Evolutionary conservation across 768 basidiomycete species (phyloP).

Genomic region (Cubamyces lactineus): DNA sequence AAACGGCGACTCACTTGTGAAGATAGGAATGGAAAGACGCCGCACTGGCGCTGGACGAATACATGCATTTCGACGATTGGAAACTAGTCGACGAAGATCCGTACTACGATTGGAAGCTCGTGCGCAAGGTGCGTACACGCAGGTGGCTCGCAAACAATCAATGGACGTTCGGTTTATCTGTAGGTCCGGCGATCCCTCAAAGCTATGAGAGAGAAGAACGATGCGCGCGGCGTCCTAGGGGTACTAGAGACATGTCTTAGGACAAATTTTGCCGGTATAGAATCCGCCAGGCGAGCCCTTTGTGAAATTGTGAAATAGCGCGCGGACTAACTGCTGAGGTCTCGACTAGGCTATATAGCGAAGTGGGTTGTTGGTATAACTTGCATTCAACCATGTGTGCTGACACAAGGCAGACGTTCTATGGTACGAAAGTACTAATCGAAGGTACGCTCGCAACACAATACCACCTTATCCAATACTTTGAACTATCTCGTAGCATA

Average conservation of each 20-base stretch:
- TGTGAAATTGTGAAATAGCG: too few relatives aligned
- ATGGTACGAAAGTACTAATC: constrained; percentile 88
- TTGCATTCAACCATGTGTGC: constrained; percentile 8
- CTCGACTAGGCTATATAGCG: constrained; percentile 75
- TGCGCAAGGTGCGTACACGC: constrained; percentile 61
- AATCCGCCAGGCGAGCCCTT: constrained; percentile 65
- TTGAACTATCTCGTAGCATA: constrained; percentile 57
- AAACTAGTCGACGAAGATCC: constrained; percentile 85
- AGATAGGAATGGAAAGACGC: constrained; percentile 84
- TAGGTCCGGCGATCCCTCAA: constrained; percentile 77
- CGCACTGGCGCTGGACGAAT: constrained; percentile 77
- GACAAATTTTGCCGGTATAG: constrained; percentile 91
- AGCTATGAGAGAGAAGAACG: constrained; percentile 71
- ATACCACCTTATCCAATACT: constrained; percentile 5
- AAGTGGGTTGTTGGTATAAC: constrained; percentile 46
- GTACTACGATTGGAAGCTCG: constrained; percentile 90
- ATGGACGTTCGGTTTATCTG: too few relatives aligned
- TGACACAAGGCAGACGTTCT: constrained; percentile 66
- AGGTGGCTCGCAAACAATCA: neutral
- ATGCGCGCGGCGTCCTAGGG: constrained; percentile 84
- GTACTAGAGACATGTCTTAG: constrained; percentile 91
- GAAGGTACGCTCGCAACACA: constrained; percentile 55
- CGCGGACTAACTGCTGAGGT: neutral
- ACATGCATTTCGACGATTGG: constrained; percentile 89
- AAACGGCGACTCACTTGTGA: neutral